Conservation (phyloP, 257 asterid genomes). For the Cordia subcordata region DNA sequence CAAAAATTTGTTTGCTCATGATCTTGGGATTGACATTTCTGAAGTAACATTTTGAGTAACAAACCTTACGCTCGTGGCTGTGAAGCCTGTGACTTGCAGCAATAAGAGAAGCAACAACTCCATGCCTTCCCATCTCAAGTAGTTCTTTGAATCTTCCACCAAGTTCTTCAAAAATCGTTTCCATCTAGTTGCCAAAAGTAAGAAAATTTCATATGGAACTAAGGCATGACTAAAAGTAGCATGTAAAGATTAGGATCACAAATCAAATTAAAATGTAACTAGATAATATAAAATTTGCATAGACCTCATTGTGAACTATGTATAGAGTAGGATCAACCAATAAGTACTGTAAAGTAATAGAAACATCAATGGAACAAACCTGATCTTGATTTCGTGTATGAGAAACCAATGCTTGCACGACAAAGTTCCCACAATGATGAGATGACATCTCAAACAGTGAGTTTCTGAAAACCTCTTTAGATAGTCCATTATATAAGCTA, state of each 20-base stretch:
- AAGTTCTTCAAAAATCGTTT: slow-evolving; percentile 69
- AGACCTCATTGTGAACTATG: not conserved
- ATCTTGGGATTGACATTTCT: too few species aligned
- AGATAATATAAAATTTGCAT: not conserved
- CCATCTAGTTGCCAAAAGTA: slow-evolving; percentile 42
- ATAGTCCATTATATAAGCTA: slow-evolving; percentile 50
- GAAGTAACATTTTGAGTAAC: slow-evolving; percentile 1
- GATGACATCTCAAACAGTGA: slow-evolving; percentile 68
- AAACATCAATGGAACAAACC: slow-evolving; percentile 33
- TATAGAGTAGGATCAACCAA: not conserved
- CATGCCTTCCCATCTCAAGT: slow-evolving; percentile 73
- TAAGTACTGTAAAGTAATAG: not conserved
- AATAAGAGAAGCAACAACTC: slow-evolving; percentile 86
- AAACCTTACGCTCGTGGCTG: slow-evolving; percentile 56
- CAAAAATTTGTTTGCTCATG: not conserved
- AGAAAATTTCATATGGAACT: not conserved
- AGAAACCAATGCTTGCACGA: slow-evolving; percentile 83
- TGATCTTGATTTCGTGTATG: slow-evolving; percentile 75
- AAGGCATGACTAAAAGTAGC: not conserved
- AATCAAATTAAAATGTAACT: not conserved
- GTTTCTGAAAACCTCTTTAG: slow-evolving; percentile 50
- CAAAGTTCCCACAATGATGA: slow-evolving; percentile 76
- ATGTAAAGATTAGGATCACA: not conserved
- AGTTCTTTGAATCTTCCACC: slow-evolving; percentile 66
- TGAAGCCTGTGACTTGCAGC: slow-evolving; percentile 82